A percentile compares a stretch with the other conserved stretches of the same genome.
phyloP scores from a whole-genome alignment of 73 alveolate genomes.

The Paramecium biaurelia region DNA sequence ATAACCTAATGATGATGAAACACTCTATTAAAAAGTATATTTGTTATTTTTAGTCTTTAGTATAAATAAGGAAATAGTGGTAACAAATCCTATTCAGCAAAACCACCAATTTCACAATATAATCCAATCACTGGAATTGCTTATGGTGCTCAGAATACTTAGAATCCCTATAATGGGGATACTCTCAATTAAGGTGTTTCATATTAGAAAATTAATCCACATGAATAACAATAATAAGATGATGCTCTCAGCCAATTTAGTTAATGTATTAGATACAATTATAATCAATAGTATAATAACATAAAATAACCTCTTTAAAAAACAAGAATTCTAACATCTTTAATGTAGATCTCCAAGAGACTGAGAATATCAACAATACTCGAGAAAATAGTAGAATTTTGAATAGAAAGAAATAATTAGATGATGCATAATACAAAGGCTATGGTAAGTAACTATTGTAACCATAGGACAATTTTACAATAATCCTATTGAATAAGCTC shows the following conservation, averaged over 20 bases:
- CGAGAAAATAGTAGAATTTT: background rate
- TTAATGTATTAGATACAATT: background rate
- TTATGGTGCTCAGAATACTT: background rate
- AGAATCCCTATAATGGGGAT: background rate
- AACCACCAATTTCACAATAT: background rate
- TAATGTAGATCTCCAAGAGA: background rate
- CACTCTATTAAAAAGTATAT: background rate
- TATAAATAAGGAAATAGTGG: background rate
- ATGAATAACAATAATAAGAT: background rate
- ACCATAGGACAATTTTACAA: background rate
- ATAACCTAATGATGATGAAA: constrained; percentile 17
- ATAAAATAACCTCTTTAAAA: background rate
- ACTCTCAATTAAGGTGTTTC: background rate
- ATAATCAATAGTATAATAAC: background rate
- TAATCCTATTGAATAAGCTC: background rate
- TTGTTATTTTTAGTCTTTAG: background rate
- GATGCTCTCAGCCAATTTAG: constrained; percentile 35
- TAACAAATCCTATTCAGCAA: background rate
- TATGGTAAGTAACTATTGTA: background rate
- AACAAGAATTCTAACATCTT: constrained; percentile 5
- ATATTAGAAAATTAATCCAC: background rate
- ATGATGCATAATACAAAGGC: constrained; percentile 23
- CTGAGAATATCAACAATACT: background rate
- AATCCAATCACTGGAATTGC: constrained; percentile 35
- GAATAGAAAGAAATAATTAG: background rate